phyloP scores from a whole-genome alignment of 1,139 yeast species.

The Taphrina wiesneri region DNA sequence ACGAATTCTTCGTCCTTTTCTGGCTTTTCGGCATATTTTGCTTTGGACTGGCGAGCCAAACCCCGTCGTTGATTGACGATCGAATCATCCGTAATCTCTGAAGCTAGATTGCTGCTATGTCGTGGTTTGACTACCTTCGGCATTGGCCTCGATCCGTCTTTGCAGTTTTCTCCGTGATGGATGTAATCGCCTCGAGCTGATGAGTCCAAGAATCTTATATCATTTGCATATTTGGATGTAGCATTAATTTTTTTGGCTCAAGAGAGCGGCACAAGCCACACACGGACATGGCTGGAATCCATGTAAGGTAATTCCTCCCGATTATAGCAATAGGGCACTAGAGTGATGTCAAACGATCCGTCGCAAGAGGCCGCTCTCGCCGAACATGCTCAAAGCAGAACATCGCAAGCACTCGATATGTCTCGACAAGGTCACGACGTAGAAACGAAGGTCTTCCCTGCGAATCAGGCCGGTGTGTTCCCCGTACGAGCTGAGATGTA shows the following conservation, averaged over 20 bases:
- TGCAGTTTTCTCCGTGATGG: too few species aligned
- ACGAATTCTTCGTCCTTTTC: constrained; percentile 63
- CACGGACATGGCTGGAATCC: constrained; percentile 16
- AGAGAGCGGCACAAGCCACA: constrained; percentile 6
- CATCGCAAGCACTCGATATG: background rate
- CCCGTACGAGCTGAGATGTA: background rate
- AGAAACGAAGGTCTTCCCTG: background rate
- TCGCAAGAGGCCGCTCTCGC: too few species aligned
- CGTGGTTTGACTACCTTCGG: constrained; percentile 27
- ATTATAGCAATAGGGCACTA: too few species aligned
- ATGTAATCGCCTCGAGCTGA: too few species aligned
- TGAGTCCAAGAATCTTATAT: too few species aligned
- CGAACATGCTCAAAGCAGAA: background rate
- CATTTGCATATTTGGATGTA: background rate
- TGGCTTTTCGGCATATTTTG: constrained; percentile 28
- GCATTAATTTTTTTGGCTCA: background rate
- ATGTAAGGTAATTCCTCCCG: background rate
- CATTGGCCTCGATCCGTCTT: too few species aligned
- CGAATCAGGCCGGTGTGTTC: background rate
- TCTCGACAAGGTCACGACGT: background rate
- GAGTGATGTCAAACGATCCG: too few species aligned
- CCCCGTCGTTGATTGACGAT: constrained; percentile 3
- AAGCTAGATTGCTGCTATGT: constrained; percentile 23
- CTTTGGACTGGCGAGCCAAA: constrained; percentile 36
- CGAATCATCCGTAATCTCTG: constrained; percentile 23